A percentile compares a stretch with the other conserved stretches of the same genome.
Conservation (phyloP, 176 grass and related monocot species). For the Eremochloa ophiuroides region DNA sequence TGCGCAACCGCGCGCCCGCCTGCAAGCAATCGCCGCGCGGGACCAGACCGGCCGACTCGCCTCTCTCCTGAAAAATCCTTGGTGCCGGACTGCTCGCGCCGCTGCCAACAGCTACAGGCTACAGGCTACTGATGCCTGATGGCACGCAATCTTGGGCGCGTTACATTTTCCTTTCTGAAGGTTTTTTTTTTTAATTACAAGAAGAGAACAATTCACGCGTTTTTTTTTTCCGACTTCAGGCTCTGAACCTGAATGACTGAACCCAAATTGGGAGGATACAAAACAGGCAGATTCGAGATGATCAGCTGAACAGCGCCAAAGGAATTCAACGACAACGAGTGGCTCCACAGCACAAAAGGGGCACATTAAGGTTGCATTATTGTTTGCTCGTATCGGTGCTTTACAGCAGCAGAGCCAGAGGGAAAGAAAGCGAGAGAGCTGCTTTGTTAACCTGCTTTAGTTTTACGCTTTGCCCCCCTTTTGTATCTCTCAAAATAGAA, state of each 20-base stretch:
- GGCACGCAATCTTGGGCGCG: too few relatives aligned
- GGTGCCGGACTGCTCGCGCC: too few relatives aligned
- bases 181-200: not conserved
- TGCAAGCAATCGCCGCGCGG: not conserved
- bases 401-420: conserved; percentile 12
- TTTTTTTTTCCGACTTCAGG: not conserved
- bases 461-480: not conserved
- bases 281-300: not conserved
- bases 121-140: too few relatives aligned
- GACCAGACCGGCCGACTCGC: not conserved
- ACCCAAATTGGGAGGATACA: too few relatives aligned
- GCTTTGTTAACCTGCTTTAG: conserved; percentile 13
- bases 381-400: not conserved
- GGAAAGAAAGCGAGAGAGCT: not conserved
- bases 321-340: not conserved
- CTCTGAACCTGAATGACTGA: not conserved
- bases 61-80: too few relatives aligned
- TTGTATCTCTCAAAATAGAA: conserved; percentile 6
- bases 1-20: not conserved
- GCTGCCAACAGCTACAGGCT: not conserved
- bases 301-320: not conserved
- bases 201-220: not conserved
- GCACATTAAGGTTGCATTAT: not conserved
- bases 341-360: not conserved
- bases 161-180: not conserved